Evolutionary conservation across 257 asterid genomes (phyloP).

Genomic region (Nicotiana attenuata): DNA sequence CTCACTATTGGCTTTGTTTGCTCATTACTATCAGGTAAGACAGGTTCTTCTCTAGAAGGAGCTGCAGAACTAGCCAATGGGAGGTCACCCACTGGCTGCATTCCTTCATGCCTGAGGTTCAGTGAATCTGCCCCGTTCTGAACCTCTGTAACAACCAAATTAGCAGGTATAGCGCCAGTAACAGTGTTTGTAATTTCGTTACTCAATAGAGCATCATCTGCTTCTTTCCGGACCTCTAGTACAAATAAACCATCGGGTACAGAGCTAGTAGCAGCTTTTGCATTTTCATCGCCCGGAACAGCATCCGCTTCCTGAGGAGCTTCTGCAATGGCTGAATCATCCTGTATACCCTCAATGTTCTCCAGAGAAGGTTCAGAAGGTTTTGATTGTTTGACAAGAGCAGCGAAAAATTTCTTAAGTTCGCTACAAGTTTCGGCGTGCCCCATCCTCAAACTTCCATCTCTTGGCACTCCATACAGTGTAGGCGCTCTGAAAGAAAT

Average conservation of each 20-base stretch:
- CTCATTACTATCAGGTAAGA: slow-evolving; percentile 12
- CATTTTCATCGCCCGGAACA: slow-evolving; percentile 7
- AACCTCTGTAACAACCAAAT: slow-evolving; percentile 23
- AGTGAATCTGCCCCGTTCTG: slow-evolving; percentile 24
- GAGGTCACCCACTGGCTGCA: slow-evolving; percentile 18
- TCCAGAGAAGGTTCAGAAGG: slow-evolving; percentile 49
- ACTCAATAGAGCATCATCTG: slow-evolving; percentile 28
- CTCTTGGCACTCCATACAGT: slow-evolving; percentile 90
- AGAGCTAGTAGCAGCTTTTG: not conserved
- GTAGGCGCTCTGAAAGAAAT: slow-evolving; percentile 58
- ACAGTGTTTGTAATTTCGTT: slow-evolving; percentile 13
- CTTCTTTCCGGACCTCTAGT: slow-evolving; percentile 33
- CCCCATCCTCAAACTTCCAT: slow-evolving; percentile 86
- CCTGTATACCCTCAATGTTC: slow-evolving; percentile 32
- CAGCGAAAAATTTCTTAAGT: slow-evolving; percentile 78
- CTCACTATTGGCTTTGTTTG: slow-evolving; percentile 6
- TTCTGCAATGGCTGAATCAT: slow-evolving; percentile 31
- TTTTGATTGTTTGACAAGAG: slow-evolving; percentile 74
- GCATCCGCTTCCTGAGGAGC: slow-evolving; percentile 30
- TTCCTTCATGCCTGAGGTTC: slow-evolving; percentile 23
- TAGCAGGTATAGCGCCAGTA: slow-evolving; percentile 26
- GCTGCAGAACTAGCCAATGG: slow-evolving; percentile 13
- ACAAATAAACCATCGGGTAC: slow-evolving; percentile 23
- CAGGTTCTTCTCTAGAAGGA: slow-evolving; percentile 9
- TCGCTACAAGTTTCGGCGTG: slow-evolving; percentile 79